Conservation (phyloP, 2,329 filamentous ascomycete species). For the Alternaria incomplexa region DNA sequence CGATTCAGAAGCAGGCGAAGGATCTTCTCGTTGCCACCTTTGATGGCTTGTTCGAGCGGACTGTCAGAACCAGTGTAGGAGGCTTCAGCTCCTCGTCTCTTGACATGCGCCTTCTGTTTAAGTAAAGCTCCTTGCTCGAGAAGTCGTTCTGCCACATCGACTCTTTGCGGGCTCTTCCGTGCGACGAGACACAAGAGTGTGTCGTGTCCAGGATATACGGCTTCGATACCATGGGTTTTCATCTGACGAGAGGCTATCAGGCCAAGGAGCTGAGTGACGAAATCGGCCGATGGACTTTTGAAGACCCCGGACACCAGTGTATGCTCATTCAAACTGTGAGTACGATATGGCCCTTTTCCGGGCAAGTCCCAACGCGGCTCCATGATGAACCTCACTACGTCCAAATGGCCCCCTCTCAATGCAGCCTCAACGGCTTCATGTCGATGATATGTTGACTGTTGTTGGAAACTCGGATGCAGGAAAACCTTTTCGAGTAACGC, state of each 20-base stretch:
- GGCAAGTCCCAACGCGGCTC: neutral
- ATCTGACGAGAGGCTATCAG: neutral
- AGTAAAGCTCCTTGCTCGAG: neutral
- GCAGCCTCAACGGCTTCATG: neutral
- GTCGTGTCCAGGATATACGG: neutral
- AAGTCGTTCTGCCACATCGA: conserved; percentile 1
- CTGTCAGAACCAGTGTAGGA: neutral
- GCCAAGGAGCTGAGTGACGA: neutral
- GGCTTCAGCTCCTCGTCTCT: no score
- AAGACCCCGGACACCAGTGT: neutral
- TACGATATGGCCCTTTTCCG: neutral
- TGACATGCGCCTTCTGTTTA: neutral
- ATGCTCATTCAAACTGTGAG: neutral
- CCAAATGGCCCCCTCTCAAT: neutral
- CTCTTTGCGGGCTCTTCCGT: neutral
- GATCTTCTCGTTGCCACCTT: conserved; percentile 7
- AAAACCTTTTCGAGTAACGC: neutral
- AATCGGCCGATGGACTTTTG: neutral
- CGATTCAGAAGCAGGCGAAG: conserved; percentile 3
- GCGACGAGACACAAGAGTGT: neutral
- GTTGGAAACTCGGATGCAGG: neutral
- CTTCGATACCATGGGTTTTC: neutral
- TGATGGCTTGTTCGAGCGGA: conserved; percentile 1
- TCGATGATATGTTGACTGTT: no score
- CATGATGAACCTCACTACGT: neutral